Evolutionary conservation across 2,329 filamentous ascomycete genomes (phyloP), one percentile per base, ranked within the genome.

Genomic region (Karstenula rhodostoma): DNA sequence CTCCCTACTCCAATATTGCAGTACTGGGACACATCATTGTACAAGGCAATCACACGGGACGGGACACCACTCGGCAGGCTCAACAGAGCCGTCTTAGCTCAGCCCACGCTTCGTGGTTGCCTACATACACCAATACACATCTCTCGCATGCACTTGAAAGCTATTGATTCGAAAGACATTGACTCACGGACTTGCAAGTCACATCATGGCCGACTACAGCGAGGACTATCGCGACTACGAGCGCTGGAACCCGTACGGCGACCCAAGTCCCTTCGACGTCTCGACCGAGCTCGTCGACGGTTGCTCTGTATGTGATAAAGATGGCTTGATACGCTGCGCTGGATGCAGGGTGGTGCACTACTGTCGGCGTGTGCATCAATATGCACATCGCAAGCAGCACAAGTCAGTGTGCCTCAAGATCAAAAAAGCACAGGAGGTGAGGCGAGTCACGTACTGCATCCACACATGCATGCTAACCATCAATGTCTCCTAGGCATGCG

Each of bases 291-390:
- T 62, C 9, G 35, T 48, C 15, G 17, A 22, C 4, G 51, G 51
- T 13, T 62, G 56, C 35, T 29, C 56, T 2, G 29, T 50, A 13
- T 62, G 59, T 40, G 19, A 23, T 13, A 43, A 40, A n/a, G 29
- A 44, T 12, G 29, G 25, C 37, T 7, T 40, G 4, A 17, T 17
- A 8, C 37, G 37, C 7, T 40, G 37, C 37, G 17, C 13, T 40
- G 17, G 15, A 40, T 40, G 37, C 17, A 19, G n/a, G 6, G 15
- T 40, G 1, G 15, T 40, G 9, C 15, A 15, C 74, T 86, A 85
- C 71, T 86, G 84, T 69, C 68, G 76, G 46, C 67, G 68, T 17
- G 77, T 80, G 0, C 82, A 85, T 66, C 82, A 85, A 68, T 54
- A 54, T 0, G 50, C 67, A 1, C 68, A 85, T 63, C 67, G 77